Percentiles rank a stretch among this genome's conserved stretches.
These are phyloP conservation scores for Boletus edulis DNA, from an alignment of 768 basidiomycete genomes.

Conservation along the genomic window DNA sequence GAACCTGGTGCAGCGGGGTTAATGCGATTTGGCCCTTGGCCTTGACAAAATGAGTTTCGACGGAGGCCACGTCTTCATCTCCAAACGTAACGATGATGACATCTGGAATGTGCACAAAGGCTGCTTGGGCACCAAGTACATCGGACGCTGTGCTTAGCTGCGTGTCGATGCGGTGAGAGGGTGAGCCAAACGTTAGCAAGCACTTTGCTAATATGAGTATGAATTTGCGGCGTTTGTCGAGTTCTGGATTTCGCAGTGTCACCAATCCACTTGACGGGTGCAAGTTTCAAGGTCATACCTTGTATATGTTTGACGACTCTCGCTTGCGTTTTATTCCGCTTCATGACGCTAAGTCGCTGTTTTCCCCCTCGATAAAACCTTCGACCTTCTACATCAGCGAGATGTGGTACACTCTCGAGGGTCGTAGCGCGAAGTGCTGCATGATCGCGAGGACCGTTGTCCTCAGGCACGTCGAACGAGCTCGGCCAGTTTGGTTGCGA, in stretches of 20 bases:
- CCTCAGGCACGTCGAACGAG: constrained; percentile 20
- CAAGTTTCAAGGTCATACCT: constrained; percentile 31
- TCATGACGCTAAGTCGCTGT: constrained; percentile 28
- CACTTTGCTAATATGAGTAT: constrained; percentile 84
- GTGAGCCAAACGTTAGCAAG: constrained; percentile 90
- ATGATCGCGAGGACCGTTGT: constrained; percentile 11
- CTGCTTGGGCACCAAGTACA: constrained; percentile 75
- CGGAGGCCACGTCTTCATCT: constrained; percentile 67
- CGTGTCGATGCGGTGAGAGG: constrained; percentile 89
- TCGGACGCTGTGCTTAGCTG: constrained; percentile 79
- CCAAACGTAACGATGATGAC: constrained; percentile 81
- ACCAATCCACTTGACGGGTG: not conserved
- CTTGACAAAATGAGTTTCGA: constrained; percentile 84
- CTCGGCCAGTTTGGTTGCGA: constrained; percentile 24
- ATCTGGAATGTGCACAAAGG: constrained; percentile 81
- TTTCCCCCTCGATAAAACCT: constrained; percentile 32
- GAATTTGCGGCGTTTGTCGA: constrained; percentile 60
- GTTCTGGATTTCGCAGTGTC: constrained; percentile 32
- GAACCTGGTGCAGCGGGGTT: constrained; percentile 77
- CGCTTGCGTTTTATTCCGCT: constrained; percentile 33
- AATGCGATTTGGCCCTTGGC: constrained; percentile 78
- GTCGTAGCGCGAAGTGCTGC: constrained; percentile 9
- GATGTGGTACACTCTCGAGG: not conserved
- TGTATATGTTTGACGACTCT: constrained; percentile 44
- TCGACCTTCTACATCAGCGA: constrained; percentile 16